Percentiles rank a stretch among this genome's conserved stretches.
These are phyloP conservation scores for Mycosphaerella arachidis DNA, from an alignment of 2,329 filamentous ascomycete genomes.

Conservation along the genomic window DNA sequence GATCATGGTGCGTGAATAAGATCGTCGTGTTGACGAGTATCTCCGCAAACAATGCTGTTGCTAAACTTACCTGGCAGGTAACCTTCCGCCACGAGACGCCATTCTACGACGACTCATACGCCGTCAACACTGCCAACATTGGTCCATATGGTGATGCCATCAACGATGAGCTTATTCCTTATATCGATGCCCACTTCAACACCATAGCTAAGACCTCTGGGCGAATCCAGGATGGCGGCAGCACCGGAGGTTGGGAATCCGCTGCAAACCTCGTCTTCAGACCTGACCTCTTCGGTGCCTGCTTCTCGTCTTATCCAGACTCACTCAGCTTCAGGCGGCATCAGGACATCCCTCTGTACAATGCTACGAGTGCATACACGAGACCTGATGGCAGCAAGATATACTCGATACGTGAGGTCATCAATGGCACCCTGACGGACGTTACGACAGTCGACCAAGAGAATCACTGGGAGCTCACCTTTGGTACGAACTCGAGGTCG, in stretches of 20 bases:
- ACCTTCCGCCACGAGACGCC: conserved; percentile 37
- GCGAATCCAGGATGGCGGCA: conserved; percentile 37
- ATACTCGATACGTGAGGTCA: conserved; percentile 30
- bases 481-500: conserved; percentile 34
- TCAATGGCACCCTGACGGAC: conserved; percentile 25
- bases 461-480: conserved; percentile 38
- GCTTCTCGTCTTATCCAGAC: conserved; percentile 38
- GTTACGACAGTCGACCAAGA: conserved; percentile 26
- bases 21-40: no score
- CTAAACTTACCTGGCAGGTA: conserved; percentile 4
- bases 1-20: conserved; percentile 23
- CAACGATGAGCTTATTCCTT: conserved; percentile 38
- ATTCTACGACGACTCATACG: conserved; percentile 39
- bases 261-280: conserved; percentile 36
- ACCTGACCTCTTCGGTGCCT: conserved; percentile 37
- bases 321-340: conserved; percentile 36
- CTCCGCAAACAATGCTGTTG: no score
- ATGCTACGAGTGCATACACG: conserved; percentile 27
- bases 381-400: conserved; percentile 26
- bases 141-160: conserved; percentile 39
- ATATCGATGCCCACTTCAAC: conserved; percentile 34
- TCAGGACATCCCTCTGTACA: conserved; percentile 37
- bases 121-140: conserved; percentile 38
- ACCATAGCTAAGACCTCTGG: conserved; percentile 36
- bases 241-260: conserved; percentile 37